Conservation (phyloP, 1,284 basidiomycete species). For the Cryptococcus sp. region DNA sequence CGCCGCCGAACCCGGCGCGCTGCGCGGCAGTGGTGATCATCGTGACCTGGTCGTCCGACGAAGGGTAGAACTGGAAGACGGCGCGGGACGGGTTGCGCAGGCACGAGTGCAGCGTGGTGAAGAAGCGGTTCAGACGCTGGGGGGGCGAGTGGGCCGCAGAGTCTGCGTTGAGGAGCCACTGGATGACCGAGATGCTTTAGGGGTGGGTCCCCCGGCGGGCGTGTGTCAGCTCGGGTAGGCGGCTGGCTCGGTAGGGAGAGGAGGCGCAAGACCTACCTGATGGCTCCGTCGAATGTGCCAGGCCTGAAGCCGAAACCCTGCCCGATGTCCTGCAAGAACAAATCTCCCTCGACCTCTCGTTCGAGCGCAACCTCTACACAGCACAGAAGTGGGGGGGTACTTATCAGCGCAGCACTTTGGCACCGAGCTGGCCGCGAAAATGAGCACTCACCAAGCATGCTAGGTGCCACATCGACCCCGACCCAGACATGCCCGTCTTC, state of each 20-base stretch:
- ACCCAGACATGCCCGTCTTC: conserved; percentile 93
- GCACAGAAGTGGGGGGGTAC: background rate
- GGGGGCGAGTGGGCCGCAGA: conserved; percentile 88
- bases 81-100: conserved; percentile 90
- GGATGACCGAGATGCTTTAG: conserved; percentile 87
- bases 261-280: conserved; percentile 61
- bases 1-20: conserved; percentile 93
- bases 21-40: conserved; percentile 92
- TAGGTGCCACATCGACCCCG: conserved; percentile 91
- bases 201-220: background rate
- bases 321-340: conserved; percentile 89
- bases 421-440: background rate
- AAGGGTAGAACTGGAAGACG: conserved; percentile 93
- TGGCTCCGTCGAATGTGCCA: conserved; percentile 95
- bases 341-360: conserved; percentile 86
- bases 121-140: conserved; percentile 86
- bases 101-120: conserved; percentile 90
- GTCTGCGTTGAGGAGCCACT: conserved; percentile 98
- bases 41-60: conserved; percentile 90
- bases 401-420: background rate
- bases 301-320: conserved; percentile 93
- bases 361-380: conserved; percentile 83
- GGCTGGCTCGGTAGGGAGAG: background rate
- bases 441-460: conserved; percentile 77
- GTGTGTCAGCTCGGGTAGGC: background rate